phyloP scores from a whole-genome alignment of 805 yeast genomes.

The Suhomyces vadensis region DNA sequence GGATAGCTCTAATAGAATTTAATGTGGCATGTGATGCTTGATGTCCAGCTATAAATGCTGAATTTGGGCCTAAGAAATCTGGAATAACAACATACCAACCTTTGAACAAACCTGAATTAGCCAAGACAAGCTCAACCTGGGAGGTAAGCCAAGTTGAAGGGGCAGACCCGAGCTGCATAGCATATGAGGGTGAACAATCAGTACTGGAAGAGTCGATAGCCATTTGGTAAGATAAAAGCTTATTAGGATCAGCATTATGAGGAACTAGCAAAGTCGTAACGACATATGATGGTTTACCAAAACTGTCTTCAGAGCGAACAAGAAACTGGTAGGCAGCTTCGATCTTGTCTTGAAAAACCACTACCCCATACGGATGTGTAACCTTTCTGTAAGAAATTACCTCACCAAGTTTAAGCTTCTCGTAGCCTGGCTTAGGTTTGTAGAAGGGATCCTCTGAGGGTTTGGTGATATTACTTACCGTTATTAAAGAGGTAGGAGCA shows the following conservation, averaged over 20 bases:
- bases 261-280: conserved; percentile 33
- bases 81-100: conserved; percentile 38
- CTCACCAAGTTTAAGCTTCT: conserved; percentile 13
- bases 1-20: conserved; percentile 31
- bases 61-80: conserved; percentile 37
- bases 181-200: conserved; percentile 31
- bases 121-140: conserved; percentile 18
- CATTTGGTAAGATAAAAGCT: conserved; percentile 28
- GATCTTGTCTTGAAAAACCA: conserved; percentile 10
- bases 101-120: conserved; percentile 16
- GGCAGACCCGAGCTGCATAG: conserved; percentile 18
- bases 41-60: conserved; percentile 34
- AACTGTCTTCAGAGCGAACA: conserved; percentile 20
- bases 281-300: conserved; percentile 26
- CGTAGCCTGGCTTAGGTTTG: conserved; percentile 16
- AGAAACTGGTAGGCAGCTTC: conserved; percentile 16
- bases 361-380: conserved; percentile 13
- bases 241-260: conserved; percentile 25
- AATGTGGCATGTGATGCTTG: conserved; percentile 33
- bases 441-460: conserved; percentile 17
- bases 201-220: conserved; percentile 30
- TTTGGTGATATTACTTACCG: background rate
- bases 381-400: conserved; percentile 14
- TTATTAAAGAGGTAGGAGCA: background rate
- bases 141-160: conserved; percentile 13